phyloP scores from a whole-genome alignment of 768 basidiomycete species.

The Lenzites betulinus region DNA sequence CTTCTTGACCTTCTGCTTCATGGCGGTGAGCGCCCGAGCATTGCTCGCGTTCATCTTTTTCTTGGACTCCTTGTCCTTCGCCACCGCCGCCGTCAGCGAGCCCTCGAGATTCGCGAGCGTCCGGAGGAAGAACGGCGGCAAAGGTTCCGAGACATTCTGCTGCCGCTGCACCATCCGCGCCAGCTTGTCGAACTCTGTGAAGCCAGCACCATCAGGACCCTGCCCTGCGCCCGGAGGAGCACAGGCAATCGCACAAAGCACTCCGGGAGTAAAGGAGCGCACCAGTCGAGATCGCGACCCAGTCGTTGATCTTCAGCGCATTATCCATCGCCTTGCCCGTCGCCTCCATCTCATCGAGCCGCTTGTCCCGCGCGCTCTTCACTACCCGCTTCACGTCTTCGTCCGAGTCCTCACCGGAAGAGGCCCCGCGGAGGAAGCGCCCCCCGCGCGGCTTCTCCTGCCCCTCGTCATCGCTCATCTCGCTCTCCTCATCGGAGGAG shows the following conservation, averaged over 20 bases:
- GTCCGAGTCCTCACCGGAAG: constrained; percentile 57
- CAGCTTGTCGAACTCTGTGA: constrained; percentile 97
- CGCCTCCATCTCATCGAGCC: constrained; percentile 93
- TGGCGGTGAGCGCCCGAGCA: constrained; percentile 91
- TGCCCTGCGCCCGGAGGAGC: not conserved
- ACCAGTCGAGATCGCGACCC: constrained; percentile 92
- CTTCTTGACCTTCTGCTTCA: constrained; percentile 98
- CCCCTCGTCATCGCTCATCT: constrained; percentile 44
- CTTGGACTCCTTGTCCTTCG: constrained; percentile 89
- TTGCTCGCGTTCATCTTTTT: constrained; percentile 97
- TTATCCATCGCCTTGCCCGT: constrained; percentile 93
- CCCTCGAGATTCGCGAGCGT: constrained; percentile 74
- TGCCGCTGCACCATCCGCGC: constrained; percentile 86
- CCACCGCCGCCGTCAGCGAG: constrained; percentile 68
- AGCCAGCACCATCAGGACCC: not conserved
- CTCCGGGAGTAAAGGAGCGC: constrained; percentile 25
- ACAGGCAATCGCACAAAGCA: not conserved
- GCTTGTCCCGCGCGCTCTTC: constrained; percentile 89
- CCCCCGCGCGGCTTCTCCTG: constrained; percentile 42
- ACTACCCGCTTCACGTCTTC: constrained; percentile 73
- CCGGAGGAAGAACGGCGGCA: constrained; percentile 85
- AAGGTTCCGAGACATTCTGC: constrained; percentile 80
- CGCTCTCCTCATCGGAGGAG: constrained; percentile 52
- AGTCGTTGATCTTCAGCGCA: constrained; percentile 94
- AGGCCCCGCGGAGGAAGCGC: constrained; percentile 46